Evolutionary conservation across 2,329 filamentous ascomycete species (phyloP).

Genomic region (Apiospora sp.): DNA sequence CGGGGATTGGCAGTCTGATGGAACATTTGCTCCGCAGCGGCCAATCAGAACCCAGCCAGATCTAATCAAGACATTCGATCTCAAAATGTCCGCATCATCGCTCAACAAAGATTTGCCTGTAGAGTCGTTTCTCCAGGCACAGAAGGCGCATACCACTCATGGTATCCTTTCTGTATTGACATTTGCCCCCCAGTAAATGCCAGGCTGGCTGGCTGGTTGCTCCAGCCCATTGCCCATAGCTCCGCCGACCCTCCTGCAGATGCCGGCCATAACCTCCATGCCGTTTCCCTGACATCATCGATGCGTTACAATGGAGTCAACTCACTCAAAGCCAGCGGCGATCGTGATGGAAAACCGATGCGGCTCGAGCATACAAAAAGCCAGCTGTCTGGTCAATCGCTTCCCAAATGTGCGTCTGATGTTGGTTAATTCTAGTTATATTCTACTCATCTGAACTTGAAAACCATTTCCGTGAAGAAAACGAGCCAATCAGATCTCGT

Average conservation of each 20-base stretch:
- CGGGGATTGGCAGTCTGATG: background rate
- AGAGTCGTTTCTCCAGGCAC: background rate
- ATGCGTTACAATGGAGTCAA: constrained; percentile 21
- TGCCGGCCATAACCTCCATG: constrained; percentile 19
- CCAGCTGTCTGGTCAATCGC: background rate
- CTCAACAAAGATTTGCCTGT: constrained; percentile 3
- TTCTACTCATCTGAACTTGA: background rate
- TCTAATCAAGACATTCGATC: constrained; percentile 21
- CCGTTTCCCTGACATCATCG: constrained; percentile 23
- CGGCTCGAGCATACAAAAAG: background rate
- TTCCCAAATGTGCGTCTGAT: background rate
- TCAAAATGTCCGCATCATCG: constrained; percentile 25
- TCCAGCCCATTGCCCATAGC: background rate
- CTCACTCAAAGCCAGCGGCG: background rate
- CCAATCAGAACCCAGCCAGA: background rate
- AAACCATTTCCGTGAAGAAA: background rate
- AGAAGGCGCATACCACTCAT: background rate
- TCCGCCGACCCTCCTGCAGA: constrained; percentile 1
- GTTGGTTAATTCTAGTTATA: background rate
- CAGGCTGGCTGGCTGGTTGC: background rate
- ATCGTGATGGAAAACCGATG: background rate
- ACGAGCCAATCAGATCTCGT: background rate
- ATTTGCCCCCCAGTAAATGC: background rate
- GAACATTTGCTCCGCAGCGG: constrained; percentile 19
- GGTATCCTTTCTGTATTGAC: background rate